These are phyloP conservation scores for Calonectria pauciramosa DNA, from an alignment of 2,329 filamentous ascomycete species.

Conservation along the genomic window DNA sequence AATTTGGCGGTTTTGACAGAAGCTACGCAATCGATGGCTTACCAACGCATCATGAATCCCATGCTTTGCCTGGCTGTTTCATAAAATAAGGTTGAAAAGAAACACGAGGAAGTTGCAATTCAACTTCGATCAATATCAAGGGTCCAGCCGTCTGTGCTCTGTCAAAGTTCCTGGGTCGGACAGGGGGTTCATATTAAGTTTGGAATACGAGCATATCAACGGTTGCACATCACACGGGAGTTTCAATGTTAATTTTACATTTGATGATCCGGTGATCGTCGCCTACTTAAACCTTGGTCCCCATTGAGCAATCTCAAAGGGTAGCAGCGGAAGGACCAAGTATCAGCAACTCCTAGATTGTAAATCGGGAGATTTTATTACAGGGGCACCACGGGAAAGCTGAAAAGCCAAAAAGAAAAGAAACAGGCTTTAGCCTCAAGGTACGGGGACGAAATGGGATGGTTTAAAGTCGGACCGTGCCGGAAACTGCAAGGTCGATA, in stretches of 20 bases:
- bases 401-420: not conserved
- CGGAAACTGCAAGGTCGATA: not conserved
- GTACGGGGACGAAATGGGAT: not conserved
- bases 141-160: not conserved
- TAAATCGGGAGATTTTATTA: not conserved
- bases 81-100: not conserved
- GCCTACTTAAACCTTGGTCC: not conserved
- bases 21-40: not conserved
- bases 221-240: not conserved
- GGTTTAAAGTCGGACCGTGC: not conserved
- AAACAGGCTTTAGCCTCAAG: not conserved
- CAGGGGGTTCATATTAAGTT: not conserved
- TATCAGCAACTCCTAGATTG: not conserved
- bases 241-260: not conserved
- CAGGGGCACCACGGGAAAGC: not conserved
- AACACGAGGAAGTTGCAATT: not conserved
- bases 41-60: not conserved
- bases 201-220: slow-evolving; percentile 5
- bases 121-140: not conserved
- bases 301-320: not conserved
- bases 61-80: not conserved
- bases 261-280: not conserved
- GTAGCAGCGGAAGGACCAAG: too few species aligned
- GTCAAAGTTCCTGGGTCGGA: not conserved
- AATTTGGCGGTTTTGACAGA: not conserved